Percentiles rank a stretch among this genome's conserved stretches.
Conservation (phyloP, 2,329 filamentous ascomycete species). For the Bipolaris bicolor region DNA sequence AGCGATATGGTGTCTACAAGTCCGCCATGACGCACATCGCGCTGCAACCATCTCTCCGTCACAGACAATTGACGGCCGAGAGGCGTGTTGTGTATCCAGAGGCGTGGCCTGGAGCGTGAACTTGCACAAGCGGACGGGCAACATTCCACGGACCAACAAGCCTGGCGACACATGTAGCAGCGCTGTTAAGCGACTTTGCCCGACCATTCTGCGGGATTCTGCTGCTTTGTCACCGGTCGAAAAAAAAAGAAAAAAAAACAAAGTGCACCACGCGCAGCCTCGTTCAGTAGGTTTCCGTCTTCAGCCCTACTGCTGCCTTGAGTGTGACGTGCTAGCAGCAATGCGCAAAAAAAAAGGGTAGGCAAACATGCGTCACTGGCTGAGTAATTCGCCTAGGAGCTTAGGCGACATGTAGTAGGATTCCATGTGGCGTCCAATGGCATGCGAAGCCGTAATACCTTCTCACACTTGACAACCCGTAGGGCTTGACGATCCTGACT, state of each 20-base stretch:
- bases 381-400: constrained; percentile 19
- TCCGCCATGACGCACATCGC: neutral
- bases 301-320: constrained; percentile 15
- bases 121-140: too few relatives aligned
- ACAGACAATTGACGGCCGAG: neutral
- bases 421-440: constrained; percentile 9
- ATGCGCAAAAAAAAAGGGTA: too few relatives aligned
- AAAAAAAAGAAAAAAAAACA: too few relatives aligned
- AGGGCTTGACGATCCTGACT: constrained; percentile 5
- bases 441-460: neutral
- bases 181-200: constrained; percentile 3
- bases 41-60: neutral
- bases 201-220: neutral
- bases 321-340: constrained; percentile 2
- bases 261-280: constrained; percentile 10
- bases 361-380: constrained; percentile 3
- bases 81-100: neutral
- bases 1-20: neutral
- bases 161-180: neutral
- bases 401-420: neutral
- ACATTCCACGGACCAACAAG: neutral
- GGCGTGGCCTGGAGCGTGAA: neutral
- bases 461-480: neutral
- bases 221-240: constrained; percentile 16
- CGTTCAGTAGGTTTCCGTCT: constrained; percentile 15